Evolutionary conservation across 1,284 basidiomycete species (phyloP).

Genomic region (Cystobasidium slooffiae): DNA sequence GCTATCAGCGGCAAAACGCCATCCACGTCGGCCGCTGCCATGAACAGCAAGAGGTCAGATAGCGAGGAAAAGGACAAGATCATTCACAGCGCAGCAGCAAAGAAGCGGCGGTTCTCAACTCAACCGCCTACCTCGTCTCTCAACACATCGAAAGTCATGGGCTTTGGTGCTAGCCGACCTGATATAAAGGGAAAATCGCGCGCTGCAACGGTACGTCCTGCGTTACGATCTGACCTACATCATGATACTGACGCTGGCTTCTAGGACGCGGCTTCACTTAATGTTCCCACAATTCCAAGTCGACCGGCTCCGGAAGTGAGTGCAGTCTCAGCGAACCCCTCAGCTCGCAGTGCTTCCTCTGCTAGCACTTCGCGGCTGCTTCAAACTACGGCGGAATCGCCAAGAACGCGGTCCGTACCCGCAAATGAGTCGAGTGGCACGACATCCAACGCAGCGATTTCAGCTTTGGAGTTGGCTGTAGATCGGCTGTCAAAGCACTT

Average conservation of each 20-base stretch:
- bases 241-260: no score
- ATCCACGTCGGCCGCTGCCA: conserved; percentile 10
- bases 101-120: conserved; percentile 36
- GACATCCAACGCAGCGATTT: no score
- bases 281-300: no score
- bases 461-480: conserved; percentile 7
- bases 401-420: no score
- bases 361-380: no score
- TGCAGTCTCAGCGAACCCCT: no score
- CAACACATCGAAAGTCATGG: conserved; percentile 4
- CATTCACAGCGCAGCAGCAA: conserved; percentile 33
- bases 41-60: conserved; percentile 10
- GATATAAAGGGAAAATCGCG: neutral
- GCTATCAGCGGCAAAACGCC: neutral
- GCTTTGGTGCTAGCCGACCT: neutral
- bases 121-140: conserved; percentile 11
- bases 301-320: no score
- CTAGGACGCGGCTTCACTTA: no score
- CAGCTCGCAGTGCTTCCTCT: no score
- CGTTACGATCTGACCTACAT: no score
- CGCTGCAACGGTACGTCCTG: neutral
- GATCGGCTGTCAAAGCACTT: neutral
- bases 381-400: no score
- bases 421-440: no score
- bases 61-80: neutral